Evolutionary conservation across 495 filamentous ascomycete species (phyloP), one percentile per base, ranked within the genome.

Genomic region (Aspergillus coremiiformis): DNA sequence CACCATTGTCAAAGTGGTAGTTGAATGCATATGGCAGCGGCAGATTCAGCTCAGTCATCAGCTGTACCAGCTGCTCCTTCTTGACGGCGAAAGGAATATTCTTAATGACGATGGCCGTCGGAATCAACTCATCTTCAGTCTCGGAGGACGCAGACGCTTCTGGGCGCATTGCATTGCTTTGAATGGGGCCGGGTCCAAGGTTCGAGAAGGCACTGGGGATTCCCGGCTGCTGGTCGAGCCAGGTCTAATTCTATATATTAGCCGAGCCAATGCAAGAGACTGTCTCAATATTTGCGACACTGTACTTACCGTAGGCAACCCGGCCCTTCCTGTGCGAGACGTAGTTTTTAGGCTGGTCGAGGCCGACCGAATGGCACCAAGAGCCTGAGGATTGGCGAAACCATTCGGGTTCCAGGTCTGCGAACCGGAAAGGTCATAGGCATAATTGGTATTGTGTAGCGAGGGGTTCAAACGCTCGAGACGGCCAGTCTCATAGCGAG

Each of bases 41-140:
- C 24, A 97, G 78, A 50, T 84, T 83, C 72, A 96, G 77, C 20
- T 94, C 85, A 12, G 88, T 91, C 93, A 98, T 97, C 57, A 96
- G 74, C 51, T 83, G 79, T 15, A 95, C 86, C 37, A 98, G 78
- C 67, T 91, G 87, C 67, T 98, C 93, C 72, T 96, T 96, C 71
- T 96, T 91, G 39, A 96, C 90, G 39, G 93, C 93, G 65, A 98
- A 98, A 2, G 94, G 93, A 44, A 98, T 98, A 62, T 98, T 98
- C 74, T 98, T 98, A 74, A 98, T 97, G 44, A 98, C 93, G 56
- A 98, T 97, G 29, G 93, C 93, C 2, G 93, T 98, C 14, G 93
- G 93, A 53, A 98, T 98, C 53, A 98, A 78, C 71, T 96, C 91
- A 53, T 87, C 89, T 54, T 84, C 85, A 15, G 67, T 68, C 30